phyloP scores from a whole-genome alignment of 192 early-diverging fungal species.

The Chytriomyces confervae region DNA sequence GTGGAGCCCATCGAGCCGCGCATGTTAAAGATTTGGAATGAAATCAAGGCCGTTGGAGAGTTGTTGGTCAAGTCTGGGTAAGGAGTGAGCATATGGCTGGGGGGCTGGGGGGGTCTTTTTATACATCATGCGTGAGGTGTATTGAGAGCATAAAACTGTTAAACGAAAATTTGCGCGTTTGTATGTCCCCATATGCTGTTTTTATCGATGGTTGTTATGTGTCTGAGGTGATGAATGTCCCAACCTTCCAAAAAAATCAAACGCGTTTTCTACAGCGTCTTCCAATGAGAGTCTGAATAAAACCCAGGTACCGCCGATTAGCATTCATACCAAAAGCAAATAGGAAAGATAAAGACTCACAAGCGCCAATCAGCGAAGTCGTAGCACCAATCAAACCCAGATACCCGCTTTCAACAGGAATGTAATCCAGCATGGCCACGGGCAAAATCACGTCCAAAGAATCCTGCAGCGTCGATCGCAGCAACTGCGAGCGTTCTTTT shows the following conservation, averaged over 20 bases:
- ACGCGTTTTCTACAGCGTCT: too few relatives aligned
- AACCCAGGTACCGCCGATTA: too few relatives aligned
- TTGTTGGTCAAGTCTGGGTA: slow-evolving; percentile 17
- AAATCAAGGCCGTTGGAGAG: slow-evolving; percentile 44
- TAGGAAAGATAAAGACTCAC: too few relatives aligned
- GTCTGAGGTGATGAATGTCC: too few relatives aligned
- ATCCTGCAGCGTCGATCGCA: slow-evolving; percentile 66
- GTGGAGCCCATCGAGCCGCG: slow-evolving; percentile 49
- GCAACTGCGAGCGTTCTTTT: slow-evolving; percentile 52
- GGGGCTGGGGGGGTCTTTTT: not conserved
- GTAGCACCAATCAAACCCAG: slow-evolving; percentile 74
- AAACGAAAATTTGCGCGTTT: not conserved
- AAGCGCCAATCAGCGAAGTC: slow-evolving; percentile 73
- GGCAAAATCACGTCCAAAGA: slow-evolving; percentile 75
- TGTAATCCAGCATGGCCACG: slow-evolving; percentile 67
- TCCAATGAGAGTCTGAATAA: too few relatives aligned
- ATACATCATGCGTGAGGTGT: not conserved
- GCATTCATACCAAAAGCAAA: too few relatives aligned
- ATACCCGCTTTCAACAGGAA: slow-evolving; percentile 68
- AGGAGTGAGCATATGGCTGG: not conserved
- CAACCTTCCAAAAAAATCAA: too few relatives aligned
- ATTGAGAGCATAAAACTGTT: not conserved
- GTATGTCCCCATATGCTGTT: not conserved
- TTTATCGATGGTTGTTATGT: not conserved
- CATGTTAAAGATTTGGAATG: slow-evolving; percentile 55